phyloP scores from a whole-genome alignment of 768 basidiomycete species.

The Hydnum rufescens region DNA sequence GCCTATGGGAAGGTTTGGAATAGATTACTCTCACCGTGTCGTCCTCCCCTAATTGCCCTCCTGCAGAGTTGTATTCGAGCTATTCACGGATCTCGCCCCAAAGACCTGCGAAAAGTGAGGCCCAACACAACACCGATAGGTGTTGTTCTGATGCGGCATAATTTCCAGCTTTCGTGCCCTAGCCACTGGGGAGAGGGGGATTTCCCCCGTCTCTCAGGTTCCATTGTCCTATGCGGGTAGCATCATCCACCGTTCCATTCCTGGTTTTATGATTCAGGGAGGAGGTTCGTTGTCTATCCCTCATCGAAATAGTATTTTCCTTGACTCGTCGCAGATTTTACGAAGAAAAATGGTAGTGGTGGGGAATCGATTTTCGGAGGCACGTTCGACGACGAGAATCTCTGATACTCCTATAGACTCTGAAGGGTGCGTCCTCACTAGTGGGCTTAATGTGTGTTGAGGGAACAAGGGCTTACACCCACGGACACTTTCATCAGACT shows the following conservation, averaged over 20 bases:
- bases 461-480: background rate
- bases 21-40: background rate
- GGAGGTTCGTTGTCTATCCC: slow-evolving; percentile 30
- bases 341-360: slow-evolving; percentile 57
- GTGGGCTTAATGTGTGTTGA: too few species aligned
- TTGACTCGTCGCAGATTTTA: slow-evolving; percentile 34
- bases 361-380: slow-evolving; percentile 68
- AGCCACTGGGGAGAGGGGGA: slow-evolving; percentile 71
- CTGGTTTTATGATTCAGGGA: slow-evolving; percentile 63
- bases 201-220: slow-evolving; percentile 38
- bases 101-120: slow-evolving; percentile 65
- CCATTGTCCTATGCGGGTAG: slow-evolving; percentile 70
- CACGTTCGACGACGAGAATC: slow-evolving; percentile 59
- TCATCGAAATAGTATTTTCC: background rate
- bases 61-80: slow-evolving; percentile 48
- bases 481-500: slow-evolving; percentile 23
- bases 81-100: slow-evolving; percentile 52
- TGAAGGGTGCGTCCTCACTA: slow-evolving; percentile 32
- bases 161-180: slow-evolving; percentile 54
- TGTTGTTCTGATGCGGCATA: background rate
- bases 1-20: slow-evolving; percentile 35
- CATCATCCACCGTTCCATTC: slow-evolving; percentile 60
- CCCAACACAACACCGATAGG: background rate
- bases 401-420: slow-evolving; percentile 41
- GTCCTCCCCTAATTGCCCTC: background rate